These are phyloP conservation scores for Prunus armeniaca DNA, from an alignment of 306 rosid genomes.

Conservation along the genomic window DNA sequence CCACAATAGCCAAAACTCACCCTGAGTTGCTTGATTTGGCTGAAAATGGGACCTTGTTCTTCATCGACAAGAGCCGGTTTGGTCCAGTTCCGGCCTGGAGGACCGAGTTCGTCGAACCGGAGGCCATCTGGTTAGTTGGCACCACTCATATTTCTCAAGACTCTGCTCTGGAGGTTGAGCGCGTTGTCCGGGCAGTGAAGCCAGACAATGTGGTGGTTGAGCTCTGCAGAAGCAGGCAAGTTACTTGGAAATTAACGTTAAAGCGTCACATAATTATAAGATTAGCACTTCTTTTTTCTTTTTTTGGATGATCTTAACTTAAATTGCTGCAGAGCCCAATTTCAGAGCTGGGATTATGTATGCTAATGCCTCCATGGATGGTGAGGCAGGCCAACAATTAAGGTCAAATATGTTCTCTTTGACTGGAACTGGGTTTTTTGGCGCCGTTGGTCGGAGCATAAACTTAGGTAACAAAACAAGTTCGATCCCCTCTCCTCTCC, in stretches of 20 bases:
- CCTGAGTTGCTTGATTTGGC: constrained; percentile 82
- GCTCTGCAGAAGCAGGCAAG: constrained; percentile 91
- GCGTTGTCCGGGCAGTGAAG: constrained; percentile 55
- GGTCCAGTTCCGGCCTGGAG: constrained; percentile 85
- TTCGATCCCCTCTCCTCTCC: neutral
- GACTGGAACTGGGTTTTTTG: constrained; percentile 80
- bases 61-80: constrained; percentile 65
- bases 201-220: constrained; percentile 89
- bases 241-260: neutral
- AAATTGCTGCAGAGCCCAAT: constrained; percentile 61
- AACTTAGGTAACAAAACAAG: constrained; percentile 59
- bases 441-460: constrained; percentile 85
- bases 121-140: constrained; percentile 66
- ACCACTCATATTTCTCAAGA: constrained; percentile 59
- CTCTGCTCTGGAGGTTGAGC: constrained; percentile 67
- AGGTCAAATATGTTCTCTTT: constrained; percentile 77
- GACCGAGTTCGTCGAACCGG: constrained; percentile 70
- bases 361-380: constrained; percentile 33
- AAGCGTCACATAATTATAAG: neutral
- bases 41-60: constrained; percentile 61
- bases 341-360: constrained; percentile 99
- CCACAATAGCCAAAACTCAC: constrained; percentile 54
- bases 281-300: neutral
- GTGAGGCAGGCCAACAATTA: constrained; percentile 49
- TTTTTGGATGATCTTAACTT: constrained; percentile 32